A percentile compares a stretch with the other conserved stretches of the same genome.
Conservation (phyloP, 2,329 filamentous ascomycete species). For the Macrophomina pseudophaseolina region DNA sequence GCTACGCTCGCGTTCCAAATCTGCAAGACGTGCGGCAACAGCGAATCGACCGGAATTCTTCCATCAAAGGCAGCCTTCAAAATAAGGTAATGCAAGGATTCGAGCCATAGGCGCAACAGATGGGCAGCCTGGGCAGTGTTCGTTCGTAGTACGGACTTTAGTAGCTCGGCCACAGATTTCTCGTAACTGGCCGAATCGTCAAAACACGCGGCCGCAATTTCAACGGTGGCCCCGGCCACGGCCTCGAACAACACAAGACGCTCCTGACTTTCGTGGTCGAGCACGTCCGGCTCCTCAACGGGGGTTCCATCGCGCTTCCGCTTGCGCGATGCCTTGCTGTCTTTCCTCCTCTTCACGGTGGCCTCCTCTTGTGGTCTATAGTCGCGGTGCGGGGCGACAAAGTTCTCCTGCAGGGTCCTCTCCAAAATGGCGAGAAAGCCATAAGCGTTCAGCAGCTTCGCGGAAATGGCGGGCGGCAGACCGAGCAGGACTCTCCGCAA, state of each 20-base stretch:
- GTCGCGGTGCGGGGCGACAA: constrained; percentile 4
- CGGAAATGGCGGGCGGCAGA: constrained; percentile 72
- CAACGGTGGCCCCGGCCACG: constrained; percentile 33
- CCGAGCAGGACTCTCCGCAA: constrained; percentile 64
- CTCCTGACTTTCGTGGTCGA: constrained; percentile 31
- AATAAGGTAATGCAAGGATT: constrained; percentile 30
- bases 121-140: constrained; percentile 42
- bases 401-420: constrained; percentile 65
- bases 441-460: constrained; percentile 72
- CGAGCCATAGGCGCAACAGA: constrained; percentile 44
- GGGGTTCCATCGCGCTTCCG: constrained; percentile 36
- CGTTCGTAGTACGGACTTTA: constrained; percentile 43
- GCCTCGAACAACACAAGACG: constrained; percentile 36
- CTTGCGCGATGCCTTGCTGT: constrained; percentile 39
- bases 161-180: constrained; percentile 38
- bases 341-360: constrained; percentile 29
- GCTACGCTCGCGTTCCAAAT: constrained; percentile 43
- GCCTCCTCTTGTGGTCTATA: constrained; percentile 21
- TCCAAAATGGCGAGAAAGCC: constrained; percentile 71
- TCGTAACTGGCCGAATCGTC: constrained; percentile 32
- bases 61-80: constrained; percentile 9
- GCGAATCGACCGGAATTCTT: constrained; percentile 3
- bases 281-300: constrained; percentile 11
- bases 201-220: constrained; percentile 26
- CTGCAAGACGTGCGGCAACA: constrained; percentile 28